Conservation (phyloP, 371 early-diverging fungal species). For the Mortierella sp. region DNA sequence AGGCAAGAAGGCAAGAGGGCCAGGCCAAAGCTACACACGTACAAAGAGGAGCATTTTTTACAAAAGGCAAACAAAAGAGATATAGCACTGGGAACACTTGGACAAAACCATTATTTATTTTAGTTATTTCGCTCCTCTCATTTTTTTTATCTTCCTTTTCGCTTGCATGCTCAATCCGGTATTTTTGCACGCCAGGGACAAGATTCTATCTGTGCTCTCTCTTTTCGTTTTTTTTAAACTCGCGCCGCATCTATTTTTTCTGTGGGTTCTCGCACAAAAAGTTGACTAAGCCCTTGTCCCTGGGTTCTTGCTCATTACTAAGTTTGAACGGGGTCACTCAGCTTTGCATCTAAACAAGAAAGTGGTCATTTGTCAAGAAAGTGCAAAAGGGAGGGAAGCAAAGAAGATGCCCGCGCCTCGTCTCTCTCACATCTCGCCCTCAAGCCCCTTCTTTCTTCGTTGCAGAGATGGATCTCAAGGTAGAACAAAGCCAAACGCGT, state of each 20-base stretch:
- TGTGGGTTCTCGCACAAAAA: not conserved
- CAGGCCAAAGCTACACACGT: not conserved
- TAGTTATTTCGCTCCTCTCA: conserved; percentile 4
- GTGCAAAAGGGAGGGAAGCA: not conserved
- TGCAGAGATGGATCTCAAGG: not conserved
- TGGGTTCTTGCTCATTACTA: too few species aligned
- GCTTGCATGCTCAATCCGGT: not conserved
- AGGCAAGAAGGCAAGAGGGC: conserved; percentile 8
- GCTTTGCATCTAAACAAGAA: not conserved
- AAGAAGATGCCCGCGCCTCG: not conserved
- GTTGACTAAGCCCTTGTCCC: conserved; percentile 4
- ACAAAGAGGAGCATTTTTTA: too few species aligned
- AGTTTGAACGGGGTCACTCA: conserved; percentile 9
- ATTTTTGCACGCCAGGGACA: not conserved
- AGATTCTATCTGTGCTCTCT: conserved; percentile 1
- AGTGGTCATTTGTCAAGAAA: not conserved
- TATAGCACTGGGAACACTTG: not conserved
- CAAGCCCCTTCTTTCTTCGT: not conserved
- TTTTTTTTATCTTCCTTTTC: not conserved
- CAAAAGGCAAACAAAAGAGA: not conserved
- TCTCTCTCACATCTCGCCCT: too few species aligned
- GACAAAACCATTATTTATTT: not conserved
- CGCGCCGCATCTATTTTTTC: conserved; percentile 1
- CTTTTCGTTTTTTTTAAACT: not conserved
- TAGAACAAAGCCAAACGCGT: not conserved